phyloP scores from a whole-genome alignment of 306 rosid genomes.

The Argentina anserina region DNA sequence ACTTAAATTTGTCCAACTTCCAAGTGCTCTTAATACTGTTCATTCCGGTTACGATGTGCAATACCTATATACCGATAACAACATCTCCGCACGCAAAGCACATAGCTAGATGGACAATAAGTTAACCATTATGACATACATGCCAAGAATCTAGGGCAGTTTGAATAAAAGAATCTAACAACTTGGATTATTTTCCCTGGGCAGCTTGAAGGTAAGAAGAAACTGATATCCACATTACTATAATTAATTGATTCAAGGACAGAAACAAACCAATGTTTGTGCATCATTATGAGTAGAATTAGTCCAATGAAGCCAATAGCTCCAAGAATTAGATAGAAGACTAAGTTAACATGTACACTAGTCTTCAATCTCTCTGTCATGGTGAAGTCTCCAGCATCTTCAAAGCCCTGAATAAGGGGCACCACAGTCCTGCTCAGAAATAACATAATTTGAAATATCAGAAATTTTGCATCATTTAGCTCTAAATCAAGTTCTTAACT shows the following conservation, averaged over 20 bases:
- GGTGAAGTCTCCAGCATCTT: conserved; percentile 98
- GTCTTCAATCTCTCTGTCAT: conserved; percentile 85
- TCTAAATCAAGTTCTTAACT: conserved; percentile 16
- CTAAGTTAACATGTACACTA: conserved; percentile 78
- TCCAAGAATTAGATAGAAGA: conserved; percentile 83
- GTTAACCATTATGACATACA: not conserved
- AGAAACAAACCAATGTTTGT: conserved; percentile 55
- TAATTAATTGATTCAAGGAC: conserved; percentile 20
- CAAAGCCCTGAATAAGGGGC: conserved; percentile 99
- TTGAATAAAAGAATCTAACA: not conserved
- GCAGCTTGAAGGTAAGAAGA: conserved; percentile 16
- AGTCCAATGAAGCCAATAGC: conserved; percentile 72
- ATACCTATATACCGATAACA: not conserved
- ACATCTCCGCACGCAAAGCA: not conserved
- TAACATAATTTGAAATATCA: conserved; percentile 36
- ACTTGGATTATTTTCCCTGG: not conserved
- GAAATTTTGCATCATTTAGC: conserved; percentile 33
- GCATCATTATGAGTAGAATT: conserved; percentile 66
- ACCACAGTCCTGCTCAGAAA: conserved; percentile 91
- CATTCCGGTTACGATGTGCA: not conserved
- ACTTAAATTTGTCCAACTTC: not conserved
- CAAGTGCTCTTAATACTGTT: not conserved
- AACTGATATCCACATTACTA: conserved; percentile 16
- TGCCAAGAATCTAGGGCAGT: not conserved
- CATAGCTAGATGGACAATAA: not conserved